Base-by-base conservation (phyloP, 805 yeast species). In the Myxozyma vanderwaltii region DNA sequence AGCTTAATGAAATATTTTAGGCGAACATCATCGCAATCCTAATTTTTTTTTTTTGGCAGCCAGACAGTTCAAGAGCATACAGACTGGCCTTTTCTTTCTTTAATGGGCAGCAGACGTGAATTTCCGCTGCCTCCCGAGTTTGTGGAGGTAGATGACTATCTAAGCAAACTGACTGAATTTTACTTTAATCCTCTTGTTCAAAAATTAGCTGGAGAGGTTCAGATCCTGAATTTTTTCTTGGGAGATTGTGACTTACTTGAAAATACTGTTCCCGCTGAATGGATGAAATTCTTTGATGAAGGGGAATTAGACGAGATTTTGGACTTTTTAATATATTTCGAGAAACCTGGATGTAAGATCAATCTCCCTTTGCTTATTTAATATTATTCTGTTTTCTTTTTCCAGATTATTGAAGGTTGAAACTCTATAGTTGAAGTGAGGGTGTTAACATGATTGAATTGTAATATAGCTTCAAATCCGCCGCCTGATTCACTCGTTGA, bases 161-260 rank as follows among this genome's bases (percentile, higher is more conserved):
- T 59, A 10, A 39, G 21, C 8, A 35, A 41, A 19, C 60, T 64
- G 3, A 47, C 38, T 17, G 51, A n/a, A 13, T 44, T 64, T 17
- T 63, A 63, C 48, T 15, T 19, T 19, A 21, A 31, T n/a, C 61
- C 67, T 7, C 57, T 63, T 36, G 64, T 64, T 17, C 67, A 58
- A 53, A 36, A 31, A 10, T 49, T 64, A 8, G 63, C 63, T 5
- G 53, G 58, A 4, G 44, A 50, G 15, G 36, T 61, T 5, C 67
- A 64, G 19, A 64, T 64, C 38, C 44, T 64, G 15, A 57, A 64
- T 27, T 64, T 64, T 43, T 56, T 64, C 38, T 39, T 60, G 26
- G 46, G 33, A 21, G 63, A 45, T 24, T n/a, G 54, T 24, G 65
- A 62, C 43, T 51, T 61, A 26, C 54, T 44, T 23, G 58, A 58